phyloP scores from a whole-genome alignment of 257 asterid genomes.

The Verbascum thapsus region DNA sequence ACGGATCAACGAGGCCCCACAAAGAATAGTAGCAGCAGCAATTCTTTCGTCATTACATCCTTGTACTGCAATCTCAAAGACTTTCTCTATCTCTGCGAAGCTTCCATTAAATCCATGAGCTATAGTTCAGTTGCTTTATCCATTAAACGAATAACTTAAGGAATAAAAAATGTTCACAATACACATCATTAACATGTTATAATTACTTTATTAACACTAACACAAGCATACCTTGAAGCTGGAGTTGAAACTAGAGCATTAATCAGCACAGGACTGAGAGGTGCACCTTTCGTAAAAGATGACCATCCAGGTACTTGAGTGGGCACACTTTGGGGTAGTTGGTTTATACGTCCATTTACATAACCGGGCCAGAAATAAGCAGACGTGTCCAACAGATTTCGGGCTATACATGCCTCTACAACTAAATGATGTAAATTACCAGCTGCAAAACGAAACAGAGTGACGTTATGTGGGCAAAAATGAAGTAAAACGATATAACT shows the following conservation, averaged over 20 bases:
- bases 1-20: constrained; percentile 76
- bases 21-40: constrained; percentile 90
- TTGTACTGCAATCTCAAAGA: constrained; percentile 74
- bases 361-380: constrained; percentile 95
- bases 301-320: constrained; percentile 85
- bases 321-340: constrained; percentile 68
- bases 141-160: constrained; percentile 48
- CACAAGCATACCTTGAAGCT: constrained; percentile 78
- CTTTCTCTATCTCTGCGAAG: constrained; percentile 92
- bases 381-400: constrained; percentile 85
- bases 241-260: constrained; percentile 81
- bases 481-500: background rate
- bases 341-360: constrained; percentile 65
- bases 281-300: constrained; percentile 77
- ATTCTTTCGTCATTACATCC: constrained; percentile 79
- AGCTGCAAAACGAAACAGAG: constrained; percentile 52
- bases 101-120: constrained; percentile 94
- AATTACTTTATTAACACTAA: constrained; percentile 7
- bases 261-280: constrained; percentile 65
- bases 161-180: constrained; percentile 38
- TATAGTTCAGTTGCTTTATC: constrained; percentile 78
- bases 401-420: constrained; percentile 86
- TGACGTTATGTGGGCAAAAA: background rate
- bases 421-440: constrained; percentile 88
- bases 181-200: constrained; percentile 18